A percentile compares a stretch with the other conserved stretches of the same genome.
Evolutionary conservation across 2,329 filamentous ascomycete genomes (phyloP).

Genomic region (Penicillium verrucosum): DNA sequence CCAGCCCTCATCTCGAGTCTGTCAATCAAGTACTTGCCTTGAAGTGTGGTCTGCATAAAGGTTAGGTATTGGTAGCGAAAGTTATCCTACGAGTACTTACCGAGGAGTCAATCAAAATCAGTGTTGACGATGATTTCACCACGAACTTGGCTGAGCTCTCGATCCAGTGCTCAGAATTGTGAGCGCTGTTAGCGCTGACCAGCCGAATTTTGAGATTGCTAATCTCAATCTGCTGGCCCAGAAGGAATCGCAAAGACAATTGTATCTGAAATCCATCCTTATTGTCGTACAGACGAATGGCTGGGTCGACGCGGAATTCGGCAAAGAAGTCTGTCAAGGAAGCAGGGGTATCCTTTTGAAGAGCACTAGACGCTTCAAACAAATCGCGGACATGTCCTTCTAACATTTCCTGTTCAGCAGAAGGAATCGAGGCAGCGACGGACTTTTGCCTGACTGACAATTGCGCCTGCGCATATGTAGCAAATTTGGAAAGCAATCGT

Average conservation of each 20-base stretch:
- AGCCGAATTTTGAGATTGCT: constrained; percentile 65
- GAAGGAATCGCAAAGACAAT: constrained; percentile 66
- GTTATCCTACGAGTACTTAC: constrained; percentile 30
- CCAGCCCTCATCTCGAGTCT: constrained; percentile 58
- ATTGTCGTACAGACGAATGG: constrained; percentile 65
- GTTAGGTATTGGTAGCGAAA: constrained; percentile 2
- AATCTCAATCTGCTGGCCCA: constrained; percentile 67
- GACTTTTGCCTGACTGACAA: constrained; percentile 32
- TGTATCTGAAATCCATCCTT: constrained; percentile 72
- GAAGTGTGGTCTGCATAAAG: constrained; percentile 38
- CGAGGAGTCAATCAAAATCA: constrained; percentile 49
- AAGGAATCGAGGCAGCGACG: constrained; percentile 30
- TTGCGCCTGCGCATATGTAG: constrained; percentile 32
- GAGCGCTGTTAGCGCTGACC: constrained; percentile 46
- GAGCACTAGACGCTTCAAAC: constrained; percentile 46
- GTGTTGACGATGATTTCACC: constrained; percentile 56
- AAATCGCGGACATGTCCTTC: constrained; percentile 42
- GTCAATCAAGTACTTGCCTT: constrained; percentile 73
- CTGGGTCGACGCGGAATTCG: constrained; percentile 63
- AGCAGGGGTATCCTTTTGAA: constrained; percentile 63
- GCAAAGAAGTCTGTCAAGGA: constrained; percentile 72
- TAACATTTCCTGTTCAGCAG: constrained; percentile 30
- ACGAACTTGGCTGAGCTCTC: constrained; percentile 47
- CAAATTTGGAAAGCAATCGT: constrained; percentile 54
- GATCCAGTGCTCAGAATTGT: constrained; percentile 65